These are phyloP conservation scores for Cercophora samala DNA, from an alignment of 495 filamentous ascomycete species.

Conservation along the genomic window DNA sequence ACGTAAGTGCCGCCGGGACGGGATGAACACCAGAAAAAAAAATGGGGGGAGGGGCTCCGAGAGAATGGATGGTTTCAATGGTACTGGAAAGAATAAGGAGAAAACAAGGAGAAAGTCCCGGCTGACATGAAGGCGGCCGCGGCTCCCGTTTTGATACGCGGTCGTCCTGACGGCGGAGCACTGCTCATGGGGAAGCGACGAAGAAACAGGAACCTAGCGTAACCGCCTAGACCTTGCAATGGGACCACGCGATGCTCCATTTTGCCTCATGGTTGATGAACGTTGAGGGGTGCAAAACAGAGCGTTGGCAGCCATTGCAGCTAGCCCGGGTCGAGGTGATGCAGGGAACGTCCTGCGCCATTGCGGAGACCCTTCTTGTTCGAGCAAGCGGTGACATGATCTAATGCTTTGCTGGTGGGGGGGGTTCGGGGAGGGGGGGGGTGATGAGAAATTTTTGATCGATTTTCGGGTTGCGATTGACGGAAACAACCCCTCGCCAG, in stretches of 20 bases:
- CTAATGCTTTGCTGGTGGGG: constrained; percentile 18
- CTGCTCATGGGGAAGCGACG: constrained; percentile 9
- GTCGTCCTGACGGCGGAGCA: constrained; percentile 7
- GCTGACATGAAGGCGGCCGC: constrained; percentile 9
- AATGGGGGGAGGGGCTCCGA: neutral
- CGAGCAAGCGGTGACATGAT: constrained; percentile 25
- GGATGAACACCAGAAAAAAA: neutral
- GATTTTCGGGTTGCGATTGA: constrained; percentile 9
- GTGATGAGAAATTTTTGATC: constrained; percentile 14
- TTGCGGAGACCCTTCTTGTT: constrained; percentile 21
- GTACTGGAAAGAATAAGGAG: neutral
- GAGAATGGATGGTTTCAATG: constrained; percentile 6
- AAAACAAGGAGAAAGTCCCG: constrained; percentile 5
- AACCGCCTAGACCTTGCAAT: neutral
- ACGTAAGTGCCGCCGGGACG: neutral
- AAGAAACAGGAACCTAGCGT: neutral
- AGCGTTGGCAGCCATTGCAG: neutral
- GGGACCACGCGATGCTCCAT: constrained; percentile 13
- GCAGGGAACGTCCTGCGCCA: constrained; percentile 16
- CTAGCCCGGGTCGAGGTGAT: constrained; percentile 8
- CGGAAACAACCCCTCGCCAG: neutral
- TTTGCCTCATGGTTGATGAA: neutral
- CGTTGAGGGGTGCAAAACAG: neutral
- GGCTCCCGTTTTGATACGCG: constrained; percentile 24
- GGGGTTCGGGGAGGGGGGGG: neutral